A percentile compares a stretch with the other conserved stretches of the same genome.
These are phyloP conservation scores for Eragrostis curvula DNA, from an alignment of 176 grass and related monocot genomes.

Conservation along the genomic window DNA sequence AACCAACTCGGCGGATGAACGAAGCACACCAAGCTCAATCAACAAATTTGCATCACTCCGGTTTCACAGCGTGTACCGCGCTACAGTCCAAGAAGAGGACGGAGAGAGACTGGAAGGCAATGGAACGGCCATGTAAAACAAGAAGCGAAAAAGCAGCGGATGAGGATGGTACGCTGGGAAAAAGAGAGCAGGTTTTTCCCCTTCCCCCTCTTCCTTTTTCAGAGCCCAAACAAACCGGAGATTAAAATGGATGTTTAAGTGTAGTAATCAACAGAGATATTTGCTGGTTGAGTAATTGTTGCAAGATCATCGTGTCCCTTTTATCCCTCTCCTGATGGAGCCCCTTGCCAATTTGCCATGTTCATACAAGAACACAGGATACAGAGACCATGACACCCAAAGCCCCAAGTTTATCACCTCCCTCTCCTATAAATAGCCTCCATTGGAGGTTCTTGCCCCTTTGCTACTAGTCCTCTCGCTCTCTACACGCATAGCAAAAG, in stretches of 20 bases:
- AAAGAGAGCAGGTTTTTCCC: constrained; percentile 24
- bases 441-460: constrained; percentile 26
- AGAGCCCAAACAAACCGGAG: neutral
- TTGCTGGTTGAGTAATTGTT: neutral
- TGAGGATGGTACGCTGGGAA: neutral
- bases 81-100: neutral
- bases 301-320: no score
- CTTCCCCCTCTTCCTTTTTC: neutral
- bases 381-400: constrained; percentile 10
- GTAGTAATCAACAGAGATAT: neutral
- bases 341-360: neutral
- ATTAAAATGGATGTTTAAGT: neutral
- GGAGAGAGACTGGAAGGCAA: neutral
- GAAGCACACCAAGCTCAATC: neutral
- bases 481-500: constrained; percentile 13
- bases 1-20: neutral
- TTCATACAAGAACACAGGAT: neutral
- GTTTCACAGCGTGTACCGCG: neutral
- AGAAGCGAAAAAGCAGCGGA: neutral
- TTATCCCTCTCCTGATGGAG: no score
- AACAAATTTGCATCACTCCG: no score
- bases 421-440: constrained; percentile 39
- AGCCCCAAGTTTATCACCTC: neutral
- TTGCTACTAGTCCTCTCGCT: neutral
- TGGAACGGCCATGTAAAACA: constrained; percentile 14